Evolutionary conservation across 441 rosid genomes (phyloP), one percentile per base, ranked within the genome.

Genomic region (Omphalea diandra): DNA sequence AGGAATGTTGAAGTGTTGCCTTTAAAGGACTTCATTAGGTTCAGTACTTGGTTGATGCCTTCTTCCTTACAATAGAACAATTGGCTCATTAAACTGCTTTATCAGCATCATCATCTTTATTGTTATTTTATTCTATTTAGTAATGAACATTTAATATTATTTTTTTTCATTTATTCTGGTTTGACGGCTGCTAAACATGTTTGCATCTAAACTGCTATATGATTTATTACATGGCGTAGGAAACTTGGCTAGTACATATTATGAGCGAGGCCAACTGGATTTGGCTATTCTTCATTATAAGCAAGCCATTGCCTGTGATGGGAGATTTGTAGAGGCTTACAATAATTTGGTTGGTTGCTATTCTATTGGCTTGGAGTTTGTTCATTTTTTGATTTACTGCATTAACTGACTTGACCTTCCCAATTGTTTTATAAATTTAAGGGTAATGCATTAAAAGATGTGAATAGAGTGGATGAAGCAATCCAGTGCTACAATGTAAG

Each of bases 371-470:
- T 31, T 59, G 26, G 12, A 5, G 22, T 17, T 69, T 5, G 53
- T 38, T 32, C 31, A 31, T 26, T 29, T 49, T 46, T 26, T n/a
- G 18, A 32, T 15, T 31, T 66, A 63, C 31, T 4, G 54, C 29
- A n/a, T 35, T 22, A 3, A 40, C 26, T 54, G 24, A 55, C 52
- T 27, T 71, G 54, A 49, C 73, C 65, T 41, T 58, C 64, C 65
- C 38, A 18, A 46, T 77, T 53, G 41, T 73, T 68, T 41, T 72
- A 38, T 22, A 32, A 76, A 68, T 76, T 52, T 58, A 75, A 96
- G 99, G 99, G 99, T 65, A 96, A 96, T 84, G 99, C 96, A 44
- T 77, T 96, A 77, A 96, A 96, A 76, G 99, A 93, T 80, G 85
- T 88, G 27, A 97, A 98, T 44, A 84, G 87, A 80, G 94, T 90